Evolutionary conservation across 1,284 basidiomycete genomes (phyloP).

Genomic region (Papiliotrema terrestris): DNA sequence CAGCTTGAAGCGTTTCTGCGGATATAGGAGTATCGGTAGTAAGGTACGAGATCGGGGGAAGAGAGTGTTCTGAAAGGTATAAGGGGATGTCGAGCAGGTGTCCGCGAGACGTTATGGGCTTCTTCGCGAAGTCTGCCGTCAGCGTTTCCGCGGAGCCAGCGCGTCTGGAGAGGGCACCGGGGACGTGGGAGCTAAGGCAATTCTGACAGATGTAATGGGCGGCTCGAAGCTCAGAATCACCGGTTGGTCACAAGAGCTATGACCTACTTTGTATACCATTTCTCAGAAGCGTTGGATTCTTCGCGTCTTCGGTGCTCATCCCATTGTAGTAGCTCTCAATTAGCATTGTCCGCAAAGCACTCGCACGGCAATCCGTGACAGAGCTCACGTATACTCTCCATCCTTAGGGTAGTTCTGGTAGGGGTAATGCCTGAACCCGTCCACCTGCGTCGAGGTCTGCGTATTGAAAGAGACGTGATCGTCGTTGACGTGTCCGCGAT

Average conservation of each 20-base stretch:
- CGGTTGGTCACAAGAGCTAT: neutral
- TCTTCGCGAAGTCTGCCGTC: conserved; percentile 35
- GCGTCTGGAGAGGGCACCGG: too few relatives aligned
- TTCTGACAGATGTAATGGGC: neutral
- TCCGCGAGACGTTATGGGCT: conserved; percentile 48
- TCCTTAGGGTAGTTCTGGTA: conserved; percentile 28
- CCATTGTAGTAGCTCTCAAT: conserved; percentile 17
- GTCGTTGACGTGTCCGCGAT: conserved; percentile 26
- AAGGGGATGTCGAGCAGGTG: conserved; percentile 48
- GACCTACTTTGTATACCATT: conserved; percentile 24
- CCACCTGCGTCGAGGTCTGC: conserved; percentile 49
- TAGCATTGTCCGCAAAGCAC: neutral
- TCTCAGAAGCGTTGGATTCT: conserved; percentile 6
- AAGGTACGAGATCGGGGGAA: conserved; percentile 40
- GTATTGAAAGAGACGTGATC: conserved; percentile 47
- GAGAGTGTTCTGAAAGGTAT: conserved; percentile 34
- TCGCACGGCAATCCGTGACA: neutral
- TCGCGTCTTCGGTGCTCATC: conserved; percentile 18
- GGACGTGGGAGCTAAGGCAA: too few relatives aligned
- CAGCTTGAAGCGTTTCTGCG: conserved; percentile 25
- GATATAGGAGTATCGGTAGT: conserved; percentile 25
- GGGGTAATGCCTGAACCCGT: conserved; percentile 45
- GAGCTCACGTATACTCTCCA: conserved; percentile 19
- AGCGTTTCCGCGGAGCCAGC: too few relatives aligned
- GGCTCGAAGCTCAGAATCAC: neutral